A percentile compares a stretch with the other conserved stretches of the same genome.
Conservation (phyloP, 2,329 filamentous ascomycete species). For the Plenodomus biglobosus region DNA sequence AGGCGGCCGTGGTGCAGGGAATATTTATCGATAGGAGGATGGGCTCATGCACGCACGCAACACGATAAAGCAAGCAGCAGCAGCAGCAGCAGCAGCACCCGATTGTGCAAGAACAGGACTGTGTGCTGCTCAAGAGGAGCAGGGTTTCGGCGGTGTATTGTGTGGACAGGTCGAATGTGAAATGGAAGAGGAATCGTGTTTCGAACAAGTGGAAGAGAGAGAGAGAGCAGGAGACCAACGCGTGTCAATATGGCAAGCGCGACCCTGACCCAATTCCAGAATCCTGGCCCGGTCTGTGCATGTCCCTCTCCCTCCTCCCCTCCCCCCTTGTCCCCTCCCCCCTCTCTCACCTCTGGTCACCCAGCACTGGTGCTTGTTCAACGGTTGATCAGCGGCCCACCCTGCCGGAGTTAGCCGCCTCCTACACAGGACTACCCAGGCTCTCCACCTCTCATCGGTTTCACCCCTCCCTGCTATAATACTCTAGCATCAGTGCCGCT, state of each 20-base stretch:
- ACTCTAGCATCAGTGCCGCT: constrained; percentile 8
- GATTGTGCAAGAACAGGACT: not conserved
- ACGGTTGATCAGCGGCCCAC: constrained; percentile 5
- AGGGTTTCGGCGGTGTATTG: too few relatives aligned
- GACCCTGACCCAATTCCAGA: constrained; percentile 13
- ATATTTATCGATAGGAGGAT: constrained; percentile 18
- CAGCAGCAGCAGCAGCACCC: not conserved
- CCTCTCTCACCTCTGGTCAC: too few relatives aligned
- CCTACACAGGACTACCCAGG: not conserved
- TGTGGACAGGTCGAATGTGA: too few relatives aligned
- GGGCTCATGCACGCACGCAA: constrained; percentile 9
- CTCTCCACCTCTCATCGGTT: constrained; percentile 11
- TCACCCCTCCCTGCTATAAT: constrained; percentile 14
- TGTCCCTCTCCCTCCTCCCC: too few relatives aligned
- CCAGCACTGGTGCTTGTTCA: too few relatives aligned
- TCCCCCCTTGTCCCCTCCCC: too few relatives aligned
- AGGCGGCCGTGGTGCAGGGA: constrained; percentile 6
- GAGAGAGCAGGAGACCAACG: constrained; percentile 6
- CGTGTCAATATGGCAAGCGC: constrained; percentile 11
- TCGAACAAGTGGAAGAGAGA: constrained; percentile 8
- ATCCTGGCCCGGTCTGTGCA: not conserved
- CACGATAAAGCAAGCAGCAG: constrained; percentile 4
- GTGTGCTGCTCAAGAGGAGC: too few relatives aligned
- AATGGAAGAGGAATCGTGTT: not conserved
- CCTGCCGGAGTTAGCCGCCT: constrained; percentile 5